A percentile compares a stretch with the other conserved stretches of the same genome.
Conservation (phyloP, 345 rosid species). For the Corchorus olitorius region DNA sequence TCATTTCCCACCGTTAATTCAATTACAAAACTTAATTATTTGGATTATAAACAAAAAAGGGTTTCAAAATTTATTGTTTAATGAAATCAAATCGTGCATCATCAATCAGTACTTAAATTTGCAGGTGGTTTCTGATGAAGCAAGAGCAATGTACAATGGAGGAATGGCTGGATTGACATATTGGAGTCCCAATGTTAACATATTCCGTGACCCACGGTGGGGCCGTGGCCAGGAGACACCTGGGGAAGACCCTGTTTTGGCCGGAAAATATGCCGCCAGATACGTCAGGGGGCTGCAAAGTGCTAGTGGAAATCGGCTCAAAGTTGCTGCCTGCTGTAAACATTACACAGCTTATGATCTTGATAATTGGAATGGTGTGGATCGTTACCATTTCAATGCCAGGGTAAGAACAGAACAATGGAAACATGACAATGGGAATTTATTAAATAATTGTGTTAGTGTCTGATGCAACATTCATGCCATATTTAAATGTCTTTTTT, state of each 20-base stretch:
- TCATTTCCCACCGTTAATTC: not conserved
- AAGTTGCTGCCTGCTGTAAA: constrained; percentile 97
- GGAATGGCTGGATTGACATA: constrained; percentile 69
- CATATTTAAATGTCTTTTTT: too few relatives aligned
- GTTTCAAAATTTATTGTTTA: too few relatives aligned
- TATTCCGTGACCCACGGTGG: constrained; percentile 88
- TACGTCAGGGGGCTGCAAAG: constrained; percentile 87
- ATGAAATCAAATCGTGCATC: too few relatives aligned
- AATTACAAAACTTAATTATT: not conserved
- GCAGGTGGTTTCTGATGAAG: constrained; percentile 80
- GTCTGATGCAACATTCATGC: too few relatives aligned
- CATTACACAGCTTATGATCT: constrained; percentile 97
- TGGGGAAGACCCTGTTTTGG: constrained; percentile 83
- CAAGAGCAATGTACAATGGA: constrained; percentile 79
- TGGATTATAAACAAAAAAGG: too few relatives aligned
- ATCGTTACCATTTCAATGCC: constrained; percentile 88
- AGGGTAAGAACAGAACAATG: constrained; percentile 41
- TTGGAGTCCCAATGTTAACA: constrained; percentile 87
- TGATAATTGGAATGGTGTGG: constrained; percentile 91
- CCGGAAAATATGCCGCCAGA: constrained; percentile 71
- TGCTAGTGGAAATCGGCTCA: constrained; percentile 49
- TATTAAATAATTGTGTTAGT: too few relatives aligned
- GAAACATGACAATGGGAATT: too few relatives aligned
- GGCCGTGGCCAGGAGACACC: constrained; percentile 95
- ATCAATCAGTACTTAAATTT: too few relatives aligned